Conservation (phyloP, 495 filamentous ascomycete species). For the Trichoderma asperelloides region DNA sequence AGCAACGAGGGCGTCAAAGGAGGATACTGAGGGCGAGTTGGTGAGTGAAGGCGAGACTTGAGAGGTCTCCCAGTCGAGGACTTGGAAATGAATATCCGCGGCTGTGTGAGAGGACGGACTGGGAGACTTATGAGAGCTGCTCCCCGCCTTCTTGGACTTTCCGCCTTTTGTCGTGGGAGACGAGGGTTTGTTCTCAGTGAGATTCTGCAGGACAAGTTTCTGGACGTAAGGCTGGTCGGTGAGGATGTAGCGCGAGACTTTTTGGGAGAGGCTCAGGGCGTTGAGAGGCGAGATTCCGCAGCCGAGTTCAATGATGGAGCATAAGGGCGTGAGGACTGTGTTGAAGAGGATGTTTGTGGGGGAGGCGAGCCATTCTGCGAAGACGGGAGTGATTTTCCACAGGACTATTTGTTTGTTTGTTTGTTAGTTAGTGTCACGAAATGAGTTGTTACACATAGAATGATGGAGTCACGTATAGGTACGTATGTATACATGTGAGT, state of each 20-base stretch:
- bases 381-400: constrained; percentile 85
- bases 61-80: constrained; percentile 66
- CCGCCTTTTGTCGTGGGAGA: constrained; percentile 11
- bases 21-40: constrained; percentile 16
- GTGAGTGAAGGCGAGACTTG: constrained; percentile 31
- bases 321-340: constrained; percentile 40
- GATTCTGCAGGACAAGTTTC: constrained; percentile 63
- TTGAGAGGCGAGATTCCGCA: constrained; percentile 77
- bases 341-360: constrained; percentile 45
- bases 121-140: constrained; percentile 12
- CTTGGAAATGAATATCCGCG: constrained; percentile 34
- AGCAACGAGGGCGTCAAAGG: constrained; percentile 60
- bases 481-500: not conserved
- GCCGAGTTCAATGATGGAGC: constrained; percentile 71
- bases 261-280: constrained; percentile 53
- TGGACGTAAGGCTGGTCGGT: constrained; percentile 86
- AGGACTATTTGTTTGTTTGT: constrained; percentile 43
- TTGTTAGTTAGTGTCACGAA: not conserved
- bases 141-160: constrained; percentile 10
- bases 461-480: not conserved
- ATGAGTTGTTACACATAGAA: not conserved
- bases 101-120: not conserved
- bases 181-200: constrained; percentile 51
- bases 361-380: constrained; percentile 69
- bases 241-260: constrained; percentile 58